Evolutionary conservation across 768 basidiomycete species (phyloP), one percentile per base, ranked within the genome.

Genomic region (Mrakia hoshinonis): DNA sequence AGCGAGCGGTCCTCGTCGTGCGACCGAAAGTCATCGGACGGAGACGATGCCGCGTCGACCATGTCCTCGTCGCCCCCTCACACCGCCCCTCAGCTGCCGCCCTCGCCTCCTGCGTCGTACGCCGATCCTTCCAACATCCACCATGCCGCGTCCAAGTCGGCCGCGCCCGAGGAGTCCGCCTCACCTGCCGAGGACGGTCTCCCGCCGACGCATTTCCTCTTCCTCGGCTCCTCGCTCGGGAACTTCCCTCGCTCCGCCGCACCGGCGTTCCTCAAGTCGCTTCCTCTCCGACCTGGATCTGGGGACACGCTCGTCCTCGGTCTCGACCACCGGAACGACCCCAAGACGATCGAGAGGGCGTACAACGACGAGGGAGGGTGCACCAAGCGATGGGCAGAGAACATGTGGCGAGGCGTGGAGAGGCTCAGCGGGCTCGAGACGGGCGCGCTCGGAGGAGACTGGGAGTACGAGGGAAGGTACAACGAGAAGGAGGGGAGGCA

Each of bases 171-270:
- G 31, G 11, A 7, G 31, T 7, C 2, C 5, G 9, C 55, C 58
- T 29, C 38, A 31, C 15, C 34, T 20, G 6, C 5, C 22, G 34
- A 24, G 18, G 7, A 7, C 34, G 11, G 2, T 47, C 43, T 43
- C 39, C 49, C 66, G 22, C 87, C 89, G 18, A 79, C 92, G 39
- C 93, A 96, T 76, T 81, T 97, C 67, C 82, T 98, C 73, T 97
- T 96, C 82, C 82, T 98, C 22, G 96, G 95, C 0, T 93, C 90
- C 0, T 91, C 91, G 0, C 78, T 98, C 9, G 96, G 94, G 9
- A 98, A 97, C 81, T 97, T 98, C 79, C 76, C 82, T 6, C 85
- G 92, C 15, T 81, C 82, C 5, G 88, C 84, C 29, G 89, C 88
- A 11, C 84, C 83, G 0, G 79, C 83, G 0, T 97, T 99, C 80